These are phyloP conservation scores for Buxus sempervirens DNA, from an alignment of 164 flowering plant genomes.

Conservation along the genomic window DNA sequence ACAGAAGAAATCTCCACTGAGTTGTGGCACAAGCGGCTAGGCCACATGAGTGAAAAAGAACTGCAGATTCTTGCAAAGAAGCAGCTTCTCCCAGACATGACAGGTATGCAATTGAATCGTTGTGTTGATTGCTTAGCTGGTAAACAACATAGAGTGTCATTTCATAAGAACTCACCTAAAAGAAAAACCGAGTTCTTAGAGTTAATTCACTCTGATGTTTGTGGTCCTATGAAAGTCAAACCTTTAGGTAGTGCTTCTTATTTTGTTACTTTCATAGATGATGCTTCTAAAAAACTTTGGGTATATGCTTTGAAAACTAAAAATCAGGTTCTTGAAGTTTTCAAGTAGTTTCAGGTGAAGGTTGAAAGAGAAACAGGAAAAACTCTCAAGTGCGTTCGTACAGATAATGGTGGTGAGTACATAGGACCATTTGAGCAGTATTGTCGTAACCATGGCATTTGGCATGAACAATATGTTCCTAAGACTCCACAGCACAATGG, in stretches of 20 bases:
- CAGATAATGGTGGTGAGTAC: constrained; percentile 21
- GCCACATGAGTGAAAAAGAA: too few relatives aligned
- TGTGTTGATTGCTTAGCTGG: too few relatives aligned
- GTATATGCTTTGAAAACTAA: constrained; percentile 12
- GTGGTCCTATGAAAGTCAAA: neutral
- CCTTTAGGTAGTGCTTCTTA: neutral
- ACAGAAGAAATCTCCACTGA: too few relatives aligned
- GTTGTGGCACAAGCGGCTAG: too few relatives aligned
- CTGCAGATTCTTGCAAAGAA: too few relatives aligned
- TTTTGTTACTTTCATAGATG: neutral
- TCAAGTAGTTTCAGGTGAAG: constrained; percentile 12
- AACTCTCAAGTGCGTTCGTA: constrained; percentile 8
- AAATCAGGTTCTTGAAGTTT: constrained; percentile 14
- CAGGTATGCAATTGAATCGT: neutral
- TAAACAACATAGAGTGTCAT: too few relatives aligned
- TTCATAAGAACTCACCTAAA: too few relatives aligned
- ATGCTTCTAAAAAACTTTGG: neutral
- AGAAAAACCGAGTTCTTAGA: too few relatives aligned
- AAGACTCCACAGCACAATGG: constrained; percentile 19
- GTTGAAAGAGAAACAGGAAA: constrained; percentile 12
- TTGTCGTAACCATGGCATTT: constrained; percentile 2
- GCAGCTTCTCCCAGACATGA: neutral
- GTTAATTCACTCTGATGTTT: too few relatives aligned
- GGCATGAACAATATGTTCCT: neutral
- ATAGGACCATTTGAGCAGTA: constrained; percentile 13